Base-by-base conservation (phyloP, 495 filamentous ascomycete genomes). In the Thermothielavioides terrestris region DNA sequence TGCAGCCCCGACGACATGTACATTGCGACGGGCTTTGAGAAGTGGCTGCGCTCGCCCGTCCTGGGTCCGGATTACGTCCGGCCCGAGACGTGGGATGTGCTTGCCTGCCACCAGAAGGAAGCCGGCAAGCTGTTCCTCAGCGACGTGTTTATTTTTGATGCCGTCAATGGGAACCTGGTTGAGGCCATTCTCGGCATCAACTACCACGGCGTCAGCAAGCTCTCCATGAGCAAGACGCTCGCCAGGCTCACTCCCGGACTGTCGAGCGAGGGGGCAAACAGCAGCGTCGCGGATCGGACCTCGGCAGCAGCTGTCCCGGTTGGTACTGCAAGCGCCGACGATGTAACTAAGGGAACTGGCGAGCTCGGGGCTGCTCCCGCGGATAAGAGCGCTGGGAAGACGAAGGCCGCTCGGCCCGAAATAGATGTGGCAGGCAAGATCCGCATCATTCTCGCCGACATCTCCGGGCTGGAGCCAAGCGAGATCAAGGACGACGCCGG, bases 141-240 rank as follows among this genome's bases (percentile, higher is more conserved):
- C 0, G 77, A 81, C 44, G 59, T 79, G 1, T 81, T 78, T 52
- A 57, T 75, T 0, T 81, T 78, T 55, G 67, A 78, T 46, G 36
- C 71, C 0, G 49, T 45, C 0, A 70, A 52, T 11, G 72, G 74
- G 0, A 31, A 47, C 1, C 55, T 81, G 8, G 46, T 61, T 0
- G 75, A 79, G 41, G 64, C 72, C 2, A 73, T 78, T 12, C 60
- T 78, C 6, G 77, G 77, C 3, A 63, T 81, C 38, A 60, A 66
- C 6, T 81, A 75, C 54, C 42, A 50, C 3, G 63, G 58, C 15
- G 66, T 78, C 4, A 32, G 69, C 1, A 76, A 75, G 50, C 52
- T 52, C 3, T 60, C 68, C 6, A 72, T 78, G 62, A 56, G 67
- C 47, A 74, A 58, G n/a, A n/a, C n/a, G n/a, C n/a, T n/a, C n/a